Evolutionary conservation across 768 basidiomycete species (phyloP).

Genomic region (Amanita pseudoporphyria): DNA sequence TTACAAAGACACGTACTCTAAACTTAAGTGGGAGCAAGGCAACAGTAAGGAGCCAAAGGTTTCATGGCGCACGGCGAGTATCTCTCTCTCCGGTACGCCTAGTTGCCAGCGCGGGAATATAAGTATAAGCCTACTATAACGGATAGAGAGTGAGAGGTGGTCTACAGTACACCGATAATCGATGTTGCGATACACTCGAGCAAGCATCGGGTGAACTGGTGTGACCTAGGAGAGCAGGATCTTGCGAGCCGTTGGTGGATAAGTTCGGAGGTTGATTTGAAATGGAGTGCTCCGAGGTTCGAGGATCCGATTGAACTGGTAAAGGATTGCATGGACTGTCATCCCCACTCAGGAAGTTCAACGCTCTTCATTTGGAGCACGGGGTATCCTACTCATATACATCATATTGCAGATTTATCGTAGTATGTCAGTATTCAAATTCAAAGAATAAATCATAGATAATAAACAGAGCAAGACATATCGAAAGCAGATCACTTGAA

Average conservation of each 20-base stretch:
- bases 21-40: conserved; percentile 8
- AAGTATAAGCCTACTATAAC: conserved; percentile 9
- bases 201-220: conserved; percentile 1
- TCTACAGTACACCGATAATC: neutral
- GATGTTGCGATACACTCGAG: neutral
- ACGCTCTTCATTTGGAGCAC: no score
- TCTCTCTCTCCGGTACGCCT: conserved; percentile 9
- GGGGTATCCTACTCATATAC: neutral
- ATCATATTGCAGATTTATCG: neutral
- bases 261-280: no score
- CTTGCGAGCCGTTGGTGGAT: no score
- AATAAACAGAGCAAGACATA: conserved; percentile 1
- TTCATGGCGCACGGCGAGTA: conserved; percentile 13
- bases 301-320: no score
- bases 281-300: no score
- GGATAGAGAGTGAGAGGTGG: neutral
- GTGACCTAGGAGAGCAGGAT: no score
- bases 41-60: neutral
- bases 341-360: no score
- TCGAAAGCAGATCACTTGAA: neutral
- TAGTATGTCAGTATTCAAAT: neutral
- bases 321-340: no score
- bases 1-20: conserved; percentile 20
- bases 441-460: neutral
- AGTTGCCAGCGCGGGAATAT: conserved; percentile 8